Base-by-base conservation (phyloP, 352 stramenopile genomes). In the Pilasporangium apinafurcum region DNA sequence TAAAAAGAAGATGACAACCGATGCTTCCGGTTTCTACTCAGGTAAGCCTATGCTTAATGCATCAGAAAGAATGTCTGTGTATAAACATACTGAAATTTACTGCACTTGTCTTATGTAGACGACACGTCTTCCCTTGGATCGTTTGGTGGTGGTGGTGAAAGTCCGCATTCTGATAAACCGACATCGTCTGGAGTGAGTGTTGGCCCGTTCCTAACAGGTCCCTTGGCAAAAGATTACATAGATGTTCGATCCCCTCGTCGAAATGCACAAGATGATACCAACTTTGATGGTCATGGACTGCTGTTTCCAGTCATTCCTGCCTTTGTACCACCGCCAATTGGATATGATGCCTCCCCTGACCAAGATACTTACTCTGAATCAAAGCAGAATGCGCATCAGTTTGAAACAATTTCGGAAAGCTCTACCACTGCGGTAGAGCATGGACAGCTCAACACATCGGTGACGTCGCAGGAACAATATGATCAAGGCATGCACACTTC, bases 171-270 rank as follows among this genome's bases (percentile, higher is more conserved):
- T 25, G 58, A 68, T 33, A 65, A 58, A 28, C 51, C 51, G 8
- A 65, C 52, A 37, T 49, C 52, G 37, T 64, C 62, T 8, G 50
- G 54, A 9, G 62, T 69, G 8, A 18, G 26, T 13, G 26, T 44
- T 0, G 62, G 62, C 0, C 62, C 62, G 20, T 73, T 73, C 21
- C 44, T 73, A 20, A 73, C 62, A 5, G 62, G 62, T 21, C 62
- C 62, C 8, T 34, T 73, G n/a, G 58, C 59, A 5, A 52, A 56
- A 9, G 62, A 73, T 25, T 68, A 56, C 24, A 48, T 58, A 8
- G 48, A 68, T 18, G 17, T 72, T 6, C 48, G 51, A 37, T 68
- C 59, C n/a, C 62, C 54, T 13, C 58, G 62, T 12, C 38, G 34
- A 3, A 64, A 63, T 33, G 48, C 36, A 44, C 37, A 44, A 4